Evolutionary conservation across 306 rosid genomes (phyloP).

Genomic region (Castanea mollissima): DNA sequence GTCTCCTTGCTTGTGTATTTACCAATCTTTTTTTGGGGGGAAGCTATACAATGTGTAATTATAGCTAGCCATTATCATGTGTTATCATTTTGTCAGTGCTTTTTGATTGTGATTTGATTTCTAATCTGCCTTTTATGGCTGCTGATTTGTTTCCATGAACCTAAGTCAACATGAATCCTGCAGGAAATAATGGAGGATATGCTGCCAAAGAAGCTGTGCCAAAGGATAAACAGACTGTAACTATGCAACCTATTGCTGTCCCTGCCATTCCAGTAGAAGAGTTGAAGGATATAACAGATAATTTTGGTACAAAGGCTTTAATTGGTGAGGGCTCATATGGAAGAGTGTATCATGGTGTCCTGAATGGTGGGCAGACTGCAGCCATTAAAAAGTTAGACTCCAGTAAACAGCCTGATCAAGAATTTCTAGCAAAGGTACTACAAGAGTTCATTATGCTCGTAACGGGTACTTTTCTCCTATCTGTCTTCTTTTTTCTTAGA

Average conservation of each 20-base stretch:
- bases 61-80: not conserved
- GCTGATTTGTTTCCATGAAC: conserved; percentile 16
- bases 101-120: not conserved
- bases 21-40: not conserved
- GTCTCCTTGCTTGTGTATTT: not conserved
- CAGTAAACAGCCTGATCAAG: conserved; percentile 65
- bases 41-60: not conserved
- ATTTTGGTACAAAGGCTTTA: conserved; percentile 58
- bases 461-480: not conserved
- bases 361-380: conserved; percentile 52
- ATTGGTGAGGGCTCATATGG: conserved; percentile 89
- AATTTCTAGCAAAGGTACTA: conserved; percentile 74
- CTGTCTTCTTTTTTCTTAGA: not conserved
- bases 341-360: conserved; percentile 55
- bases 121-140: not conserved
- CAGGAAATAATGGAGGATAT: conserved; percentile 45
- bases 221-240: conserved; percentile 25
- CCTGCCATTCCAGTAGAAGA: conserved; percentile 68
- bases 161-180: not conserved
- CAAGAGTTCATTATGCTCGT: not conserved
- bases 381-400: conserved; percentile 80
- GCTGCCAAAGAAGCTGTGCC: conserved; percentile 38
- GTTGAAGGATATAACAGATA: conserved; percentile 62
- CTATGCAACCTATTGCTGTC: conserved; percentile 62
- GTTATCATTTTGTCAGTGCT: not conserved